Evolutionary conservation across 495 filamentous ascomycete genomes (phyloP).

Genomic region (Trichocladium uniseriatum): DNA sequence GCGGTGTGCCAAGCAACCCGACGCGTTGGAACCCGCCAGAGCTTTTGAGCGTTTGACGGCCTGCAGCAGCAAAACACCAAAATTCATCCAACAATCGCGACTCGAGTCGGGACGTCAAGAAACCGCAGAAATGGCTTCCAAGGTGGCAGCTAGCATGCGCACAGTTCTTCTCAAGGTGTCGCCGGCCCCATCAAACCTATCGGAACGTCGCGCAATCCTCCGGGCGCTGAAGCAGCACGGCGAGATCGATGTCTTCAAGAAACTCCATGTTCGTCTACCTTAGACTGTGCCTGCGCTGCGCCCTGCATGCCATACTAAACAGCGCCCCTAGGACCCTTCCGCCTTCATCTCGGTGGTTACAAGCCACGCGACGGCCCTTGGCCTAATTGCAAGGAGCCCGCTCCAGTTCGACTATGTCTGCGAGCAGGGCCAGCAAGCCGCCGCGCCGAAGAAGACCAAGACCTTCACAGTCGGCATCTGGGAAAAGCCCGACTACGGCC

Average conservation of each 20-base stretch:
- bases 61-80: too few relatives aligned
- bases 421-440: not conserved
- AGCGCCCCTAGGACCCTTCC: slow-evolving; percentile 23
- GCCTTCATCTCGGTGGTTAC: slow-evolving; percentile 33
- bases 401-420: slow-evolving; percentile 17
- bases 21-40: too few relatives aligned
- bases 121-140: slow-evolving; percentile 1
- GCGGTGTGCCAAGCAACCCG: too few relatives aligned
- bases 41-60: too few relatives aligned
- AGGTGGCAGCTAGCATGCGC: not conserved
- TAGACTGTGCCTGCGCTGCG: not conserved
- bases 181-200: slow-evolving; percentile 54
- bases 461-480: slow-evolving; percentile 33
- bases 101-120: not conserved
- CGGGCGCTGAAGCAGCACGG: slow-evolving; percentile 65
- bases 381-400: slow-evolving; percentile 21
- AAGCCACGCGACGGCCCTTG: slow-evolving; percentile 13
- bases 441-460: slow-evolving; percentile 3
- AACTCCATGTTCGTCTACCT: slow-evolving; percentile 48
- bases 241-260: slow-evolving; percentile 66
- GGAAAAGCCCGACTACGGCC: slow-evolving; percentile 27
- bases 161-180: slow-evolving; percentile 43
- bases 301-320: not conserved
- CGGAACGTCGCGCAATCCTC: slow-evolving; percentile 64
- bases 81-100: too few relatives aligned